Conservation (phyloP, 1,284 basidiomycete genomes). For the Pisolithus thermaeus region DNA sequence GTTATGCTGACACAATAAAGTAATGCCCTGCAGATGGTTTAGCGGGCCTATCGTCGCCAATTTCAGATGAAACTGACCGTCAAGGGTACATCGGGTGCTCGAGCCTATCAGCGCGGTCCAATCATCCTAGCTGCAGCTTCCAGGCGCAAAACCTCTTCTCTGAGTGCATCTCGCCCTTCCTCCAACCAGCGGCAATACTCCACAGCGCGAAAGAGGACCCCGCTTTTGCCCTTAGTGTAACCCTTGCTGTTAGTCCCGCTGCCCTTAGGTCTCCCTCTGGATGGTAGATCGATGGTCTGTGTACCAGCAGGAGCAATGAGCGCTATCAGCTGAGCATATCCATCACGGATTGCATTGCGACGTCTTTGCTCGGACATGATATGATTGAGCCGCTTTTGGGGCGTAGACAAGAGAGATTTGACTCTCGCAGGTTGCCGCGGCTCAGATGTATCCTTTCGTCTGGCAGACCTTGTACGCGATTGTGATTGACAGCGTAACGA, state of each 20-base stretch:
- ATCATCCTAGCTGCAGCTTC: constrained; percentile 54
- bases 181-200: constrained; percentile 76
- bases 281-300: constrained; percentile 64
- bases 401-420: constrained; percentile 69
- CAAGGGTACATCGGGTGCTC: neutral
- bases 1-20: neutral
- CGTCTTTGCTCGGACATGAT: constrained; percentile 91
- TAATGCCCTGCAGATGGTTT: neutral
- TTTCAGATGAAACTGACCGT: constrained; percentile 13
- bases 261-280: constrained; percentile 74
- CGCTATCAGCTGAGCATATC: constrained; percentile 77
- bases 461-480: constrained; percentile 12
- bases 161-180: constrained; percentile 60
- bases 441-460: constrained; percentile 21
- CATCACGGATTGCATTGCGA: constrained; percentile 83
- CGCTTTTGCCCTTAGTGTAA: constrained; percentile 71
- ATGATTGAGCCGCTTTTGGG: constrained; percentile 89
- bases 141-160: constrained; percentile 53
- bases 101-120: constrained; percentile 7
- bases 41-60: neutral
- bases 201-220: constrained; percentile 72
- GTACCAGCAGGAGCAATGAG: constrained; percentile 70
- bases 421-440: constrained; percentile 20
- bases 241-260: constrained; percentile 64
- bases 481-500: constrained; percentile 10